A percentile compares a stretch with the other conserved stretches of the same genome.
These are phyloP conservation scores for Fraxinus platypoda DNA, from an alignment of 305 asterid genomes.

Conservation along the genomic window DNA sequence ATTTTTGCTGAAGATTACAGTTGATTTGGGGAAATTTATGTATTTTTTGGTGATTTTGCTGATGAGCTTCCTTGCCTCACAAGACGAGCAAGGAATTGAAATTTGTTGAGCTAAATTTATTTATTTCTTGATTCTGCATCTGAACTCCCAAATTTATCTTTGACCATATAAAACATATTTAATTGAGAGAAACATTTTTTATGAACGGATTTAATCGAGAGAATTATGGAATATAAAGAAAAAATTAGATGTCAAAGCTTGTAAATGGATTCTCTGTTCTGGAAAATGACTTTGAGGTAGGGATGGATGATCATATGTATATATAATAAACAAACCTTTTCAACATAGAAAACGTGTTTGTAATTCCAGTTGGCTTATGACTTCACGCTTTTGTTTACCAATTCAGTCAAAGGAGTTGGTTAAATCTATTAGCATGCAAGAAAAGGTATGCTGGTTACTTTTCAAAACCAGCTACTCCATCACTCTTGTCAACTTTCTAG, in stretches of 20 bases:
- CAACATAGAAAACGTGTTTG: not conserved
- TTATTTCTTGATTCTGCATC: conserved; percentile 12
- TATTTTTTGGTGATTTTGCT: not conserved
- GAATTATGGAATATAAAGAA: conserved; percentile 28
- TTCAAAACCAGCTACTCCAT: not conserved
- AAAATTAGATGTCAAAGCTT: not conserved
- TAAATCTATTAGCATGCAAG: not conserved
- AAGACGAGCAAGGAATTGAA: not conserved
- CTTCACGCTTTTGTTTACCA: not conserved
- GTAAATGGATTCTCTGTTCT: not conserved
- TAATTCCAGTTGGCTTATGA: not conserved
- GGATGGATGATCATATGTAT: not conserved
- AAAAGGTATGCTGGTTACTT: not conserved
- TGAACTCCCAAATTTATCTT: conserved; percentile 7
- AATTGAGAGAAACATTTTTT: conserved; percentile 17
- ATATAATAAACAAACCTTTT: not conserved
- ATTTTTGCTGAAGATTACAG: not conserved
- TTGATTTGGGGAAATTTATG: not conserved
- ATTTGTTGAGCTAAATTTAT: not conserved
- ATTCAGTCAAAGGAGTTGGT: not conserved
- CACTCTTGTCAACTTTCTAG: not conserved
- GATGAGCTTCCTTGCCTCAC: conserved; percentile 3
- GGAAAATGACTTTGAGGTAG: not conserved
- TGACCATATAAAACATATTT: conserved; percentile 6
- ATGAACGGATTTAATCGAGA: conserved; percentile 7